These are phyloP conservation scores for Penicillium sclerotiorum DNA, from an alignment of 2,329 filamentous ascomycete genomes.

Conservation along the genomic window DNA sequence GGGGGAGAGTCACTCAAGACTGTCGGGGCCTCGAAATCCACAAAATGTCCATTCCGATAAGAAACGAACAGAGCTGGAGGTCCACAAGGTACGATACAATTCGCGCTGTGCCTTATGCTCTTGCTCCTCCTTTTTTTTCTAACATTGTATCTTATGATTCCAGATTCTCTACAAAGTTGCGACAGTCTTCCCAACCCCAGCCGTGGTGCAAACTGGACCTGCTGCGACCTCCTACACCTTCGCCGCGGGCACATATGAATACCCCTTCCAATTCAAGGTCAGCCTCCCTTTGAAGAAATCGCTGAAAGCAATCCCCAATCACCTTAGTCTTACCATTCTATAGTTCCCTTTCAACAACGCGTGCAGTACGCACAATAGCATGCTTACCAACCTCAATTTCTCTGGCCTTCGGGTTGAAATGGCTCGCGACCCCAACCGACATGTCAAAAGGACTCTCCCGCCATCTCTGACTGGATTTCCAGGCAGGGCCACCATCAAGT, in stretches of 20 bases:
- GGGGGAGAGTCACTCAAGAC: slow-evolving; percentile 51
- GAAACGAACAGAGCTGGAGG: slow-evolving; percentile 51
- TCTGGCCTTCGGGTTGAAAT: slow-evolving; percentile 50
- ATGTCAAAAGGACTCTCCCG: slow-evolving; percentile 84
- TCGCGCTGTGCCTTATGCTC: too few relatives aligned
- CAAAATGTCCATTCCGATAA: slow-evolving; percentile 49
- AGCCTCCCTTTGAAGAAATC: neutral
- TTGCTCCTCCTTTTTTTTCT: too few relatives aligned
- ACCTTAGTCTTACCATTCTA: too few relatives aligned
- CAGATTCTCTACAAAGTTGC: slow-evolving; percentile 53
- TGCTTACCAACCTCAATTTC: slow-evolving; percentile 51
- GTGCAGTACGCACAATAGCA: slow-evolving; percentile 47
- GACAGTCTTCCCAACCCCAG: slow-evolving; percentile 50
- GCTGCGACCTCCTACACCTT: slow-evolving; percentile 47
- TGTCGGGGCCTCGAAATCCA: slow-evolving; percentile 44
- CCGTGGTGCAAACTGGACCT: slow-evolving; percentile 40
- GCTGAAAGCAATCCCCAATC: neutral
- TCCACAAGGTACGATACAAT: slow-evolving; percentile 49
- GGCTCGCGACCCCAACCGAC: slow-evolving; percentile 52
- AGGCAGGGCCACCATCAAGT: slow-evolving; percentile 84
- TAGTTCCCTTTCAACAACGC: slow-evolving; percentile 56
- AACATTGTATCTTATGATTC: neutral
- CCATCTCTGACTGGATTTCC: slow-evolving; percentile 87
- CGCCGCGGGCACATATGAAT: slow-evolving; percentile 49
- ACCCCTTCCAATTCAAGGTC: slow-evolving; percentile 55